Evolutionary conservation across 108 stramenopile species (phyloP).

Genomic region (Aurantiochytrium sp.): DNA sequence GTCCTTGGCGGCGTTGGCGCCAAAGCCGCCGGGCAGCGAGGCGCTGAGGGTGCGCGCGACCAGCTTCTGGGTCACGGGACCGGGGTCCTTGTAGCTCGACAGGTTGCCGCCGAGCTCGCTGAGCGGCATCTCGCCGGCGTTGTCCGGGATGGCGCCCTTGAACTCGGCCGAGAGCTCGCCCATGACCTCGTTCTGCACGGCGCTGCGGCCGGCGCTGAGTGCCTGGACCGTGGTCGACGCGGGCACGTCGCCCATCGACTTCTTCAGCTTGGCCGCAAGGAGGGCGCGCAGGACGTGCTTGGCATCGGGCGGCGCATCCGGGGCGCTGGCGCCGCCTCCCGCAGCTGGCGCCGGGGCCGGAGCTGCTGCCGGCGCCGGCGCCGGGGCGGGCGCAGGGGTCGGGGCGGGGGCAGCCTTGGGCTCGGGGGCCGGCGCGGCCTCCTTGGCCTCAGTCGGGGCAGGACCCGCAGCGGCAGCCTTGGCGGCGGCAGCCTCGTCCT

Average conservation of each 20-base stretch:
- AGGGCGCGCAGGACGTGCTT: slow-evolving; percentile 25
- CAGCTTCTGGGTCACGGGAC: neutral
- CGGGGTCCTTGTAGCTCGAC: neutral
- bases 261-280: slow-evolving; percentile 27
- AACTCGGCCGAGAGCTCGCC: slow-evolving; percentile 33
- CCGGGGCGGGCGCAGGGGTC: neutral
- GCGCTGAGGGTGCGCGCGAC: neutral
- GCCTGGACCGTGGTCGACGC: neutral
- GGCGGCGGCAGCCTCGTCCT: neutral
- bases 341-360: neutral
- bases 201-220: slow-evolving; percentile 24
- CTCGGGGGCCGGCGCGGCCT: neutral
- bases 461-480: neutral
- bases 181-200: slow-evolving; percentile 36
- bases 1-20: neutral
- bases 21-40: slow-evolving; percentile 19
- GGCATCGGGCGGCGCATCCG: neutral
- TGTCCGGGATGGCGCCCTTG: neutral
- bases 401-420: neutral
- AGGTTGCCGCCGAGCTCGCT: neutral
- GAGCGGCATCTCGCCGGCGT: slow-evolving; percentile 16
- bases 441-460: neutral
- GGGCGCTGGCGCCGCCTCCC: neutral
- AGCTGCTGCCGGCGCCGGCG: neutral
- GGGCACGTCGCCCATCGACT: neutral